These are phyloP conservation scores for Blastocystis sp. DNA, from an alignment of 352 stramenopile genomes.

Conservation along the genomic window DNA sequence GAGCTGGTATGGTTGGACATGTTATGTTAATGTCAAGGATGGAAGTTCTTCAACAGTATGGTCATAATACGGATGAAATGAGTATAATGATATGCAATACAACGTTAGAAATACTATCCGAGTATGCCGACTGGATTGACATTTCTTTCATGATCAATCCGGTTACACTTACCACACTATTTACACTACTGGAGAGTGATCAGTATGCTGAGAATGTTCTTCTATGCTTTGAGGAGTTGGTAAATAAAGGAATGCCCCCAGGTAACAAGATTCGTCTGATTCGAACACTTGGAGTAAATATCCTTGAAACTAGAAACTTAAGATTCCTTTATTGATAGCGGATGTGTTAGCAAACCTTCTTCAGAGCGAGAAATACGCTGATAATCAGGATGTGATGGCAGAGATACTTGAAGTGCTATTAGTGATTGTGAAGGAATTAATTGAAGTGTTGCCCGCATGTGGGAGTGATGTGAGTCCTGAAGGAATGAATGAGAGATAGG, in stretches of 20 bases:
- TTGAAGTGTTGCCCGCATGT: background rate
- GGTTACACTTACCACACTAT: slow-evolving; percentile 27
- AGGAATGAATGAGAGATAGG: background rate
- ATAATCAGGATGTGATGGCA: slow-evolving; percentile 32
- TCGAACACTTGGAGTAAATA: slow-evolving; percentile 27
- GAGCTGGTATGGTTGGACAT: background rate
- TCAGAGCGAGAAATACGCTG: background rate
- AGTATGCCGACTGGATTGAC: slow-evolving; percentile 62
- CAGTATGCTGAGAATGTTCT: slow-evolving; percentile 52
- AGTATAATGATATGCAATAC: slow-evolving; percentile 41
- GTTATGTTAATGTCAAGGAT: background rate
- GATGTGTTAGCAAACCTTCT: slow-evolving; percentile 6
- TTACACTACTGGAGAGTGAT: background rate
- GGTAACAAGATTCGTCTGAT: slow-evolving; percentile 45
- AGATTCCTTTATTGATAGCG: background rate
- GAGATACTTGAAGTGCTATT: slow-evolving; percentile 7
- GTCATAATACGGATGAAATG: slow-evolving; percentile 2
- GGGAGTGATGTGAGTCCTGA: background rate
- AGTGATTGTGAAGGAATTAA: slow-evolving; percentile 33
- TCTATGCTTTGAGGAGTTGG: slow-evolving; percentile 47
- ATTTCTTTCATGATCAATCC: slow-evolving; percentile 48
- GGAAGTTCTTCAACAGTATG: slow-evolving; percentile 61
- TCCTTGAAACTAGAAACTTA: background rate
- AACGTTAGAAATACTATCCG: slow-evolving; percentile 27
- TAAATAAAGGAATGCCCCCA: slow-evolving; percentile 36